Base-by-base conservation (phyloP, 225 moss, liverwort and hornwort genomes). In the Neckera pumila region DNA sequence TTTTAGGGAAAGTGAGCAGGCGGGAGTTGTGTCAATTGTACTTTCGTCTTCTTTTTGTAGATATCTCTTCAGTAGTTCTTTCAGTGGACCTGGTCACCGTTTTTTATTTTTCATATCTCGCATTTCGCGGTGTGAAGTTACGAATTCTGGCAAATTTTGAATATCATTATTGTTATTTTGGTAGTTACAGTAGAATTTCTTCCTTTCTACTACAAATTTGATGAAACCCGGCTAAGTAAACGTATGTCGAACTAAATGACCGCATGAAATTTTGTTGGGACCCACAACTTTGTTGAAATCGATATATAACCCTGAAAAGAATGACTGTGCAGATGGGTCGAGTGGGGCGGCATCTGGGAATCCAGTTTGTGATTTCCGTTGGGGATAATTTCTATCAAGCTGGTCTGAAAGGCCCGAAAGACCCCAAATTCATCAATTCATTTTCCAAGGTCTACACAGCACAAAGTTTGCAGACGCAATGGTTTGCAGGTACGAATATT, bases 321-420 rank as follows among this genome's bases (percentile, higher is more conserved):
- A 43, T 30, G 51, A 36, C 30, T 86, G 43, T 90, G 90, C 91
- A 96, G 96, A 96, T 96, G 96, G 96, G 96, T 18, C 91, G 88
- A 78, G 93, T 95, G 8, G 96, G 92, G 73, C 84, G 87, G 64
- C 83, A 89, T 6, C 59, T 95, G 86, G 87, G 64, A 51, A 92
- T 92, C 38, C 80, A 93, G 19, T 96, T 95, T 47, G 96, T 96
- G 63, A 87, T 95, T 57, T 95, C 95, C 40, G 93, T 91, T 17
- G 96, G 96, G 7, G 96, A 96, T 86, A 96, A 96, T 66, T 96
- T 96, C 86, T 96, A 96, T 78, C 89, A 95, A 61, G 58, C 84
- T 49, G 96, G 96, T 60, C 91, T 96, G 89, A 89, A 89, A 45
- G 94, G 95, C 20, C 93, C 95, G 12, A 85, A 92, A 7, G 96